A percentile compares a stretch with the other conserved stretches of the same genome.
Evolutionary conservation across 495 filamentous ascomycete species (phyloP).

Genomic region (Penicillium manginii): DNA sequence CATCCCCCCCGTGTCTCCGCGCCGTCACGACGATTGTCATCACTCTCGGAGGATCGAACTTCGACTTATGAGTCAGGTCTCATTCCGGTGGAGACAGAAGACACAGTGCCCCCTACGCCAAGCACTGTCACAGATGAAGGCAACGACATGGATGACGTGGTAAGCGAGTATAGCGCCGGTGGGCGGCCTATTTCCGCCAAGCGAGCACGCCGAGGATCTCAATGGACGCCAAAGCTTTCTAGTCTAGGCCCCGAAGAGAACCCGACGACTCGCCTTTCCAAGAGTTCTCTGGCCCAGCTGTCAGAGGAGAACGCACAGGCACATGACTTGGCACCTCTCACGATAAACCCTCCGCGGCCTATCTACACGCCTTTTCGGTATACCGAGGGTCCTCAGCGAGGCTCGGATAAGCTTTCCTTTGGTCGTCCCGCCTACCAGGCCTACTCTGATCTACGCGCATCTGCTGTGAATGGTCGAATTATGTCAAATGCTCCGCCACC

Average conservation of each 20-base stretch:
- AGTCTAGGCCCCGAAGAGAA: conserved; percentile 13
- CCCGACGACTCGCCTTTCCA: conserved; percentile 12
- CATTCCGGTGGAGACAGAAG: conserved; percentile 40
- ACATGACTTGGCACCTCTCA: conserved; percentile 35
- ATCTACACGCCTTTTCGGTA: conserved; percentile 54
- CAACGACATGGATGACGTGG: conserved; percentile 28
- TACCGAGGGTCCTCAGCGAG: conserved; percentile 51
- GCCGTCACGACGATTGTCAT: conserved; percentile 11
- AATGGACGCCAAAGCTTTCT: conserved; percentile 21
- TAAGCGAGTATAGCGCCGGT: conserved; percentile 50
- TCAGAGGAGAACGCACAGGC: conserved; percentile 24
- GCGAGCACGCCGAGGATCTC: conserved; percentile 14
- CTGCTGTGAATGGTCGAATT: conserved; percentile 46
- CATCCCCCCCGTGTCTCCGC: conserved; percentile 14
- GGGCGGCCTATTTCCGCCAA: conserved; percentile 48
- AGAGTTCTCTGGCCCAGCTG: conserved; percentile 33
- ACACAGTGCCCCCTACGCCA: conserved; percentile 13
- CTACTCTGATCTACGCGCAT: conserved; percentile 49
- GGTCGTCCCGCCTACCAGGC: conserved; percentile 49
- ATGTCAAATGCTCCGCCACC: conserved; percentile 41
- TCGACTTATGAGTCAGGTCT: conserved; percentile 38
- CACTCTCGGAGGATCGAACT: conserved; percentile 17
- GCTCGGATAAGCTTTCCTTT: conserved; percentile 44
- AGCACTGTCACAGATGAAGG: conserved; percentile 25
- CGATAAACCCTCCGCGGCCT: conserved; percentile 46